These are phyloP conservation scores for Tuber microsphaerosporum DNA, from an alignment of 495 filamentous ascomycete species.

Conservation along the genomic window DNA sequence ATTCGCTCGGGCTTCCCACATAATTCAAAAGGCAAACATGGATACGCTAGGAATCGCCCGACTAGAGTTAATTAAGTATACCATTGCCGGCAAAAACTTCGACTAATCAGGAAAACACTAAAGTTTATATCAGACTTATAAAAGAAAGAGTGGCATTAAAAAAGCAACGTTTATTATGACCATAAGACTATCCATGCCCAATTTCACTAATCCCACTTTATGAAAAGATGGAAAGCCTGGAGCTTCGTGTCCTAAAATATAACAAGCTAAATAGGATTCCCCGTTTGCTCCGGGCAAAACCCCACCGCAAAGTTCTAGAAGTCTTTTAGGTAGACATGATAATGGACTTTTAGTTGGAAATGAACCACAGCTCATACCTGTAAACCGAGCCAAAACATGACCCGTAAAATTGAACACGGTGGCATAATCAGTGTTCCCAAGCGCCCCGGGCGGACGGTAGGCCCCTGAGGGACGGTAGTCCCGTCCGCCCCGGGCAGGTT, in stretches of 20 bases:
- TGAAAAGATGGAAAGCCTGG: background rate
- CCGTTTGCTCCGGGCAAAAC: background rate
- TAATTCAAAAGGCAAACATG: background rate
- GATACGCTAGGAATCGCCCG: background rate
- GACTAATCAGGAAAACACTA: background rate
- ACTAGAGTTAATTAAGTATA: background rate
- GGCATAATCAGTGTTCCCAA: no score
- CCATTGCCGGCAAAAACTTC: background rate
- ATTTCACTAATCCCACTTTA: background rate
- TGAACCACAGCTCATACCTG: background rate
- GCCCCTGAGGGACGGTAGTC: no score
- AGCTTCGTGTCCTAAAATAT: background rate
- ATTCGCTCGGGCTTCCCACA: background rate
- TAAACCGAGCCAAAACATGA: background rate
- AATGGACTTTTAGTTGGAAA: background rate
- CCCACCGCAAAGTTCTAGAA: background rate
- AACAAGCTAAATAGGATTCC: background rate
- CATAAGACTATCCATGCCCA: background rate
- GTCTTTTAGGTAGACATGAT: background rate
- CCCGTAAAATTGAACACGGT: background rate
- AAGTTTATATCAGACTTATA: background rate
- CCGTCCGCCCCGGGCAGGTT: no score
- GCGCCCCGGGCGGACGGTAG: no score
- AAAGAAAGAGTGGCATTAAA: background rate
- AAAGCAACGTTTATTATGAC: background rate